Conservation (phyloP, 768 basidiomycete species). For the Lactarius hatsudake region DNA sequence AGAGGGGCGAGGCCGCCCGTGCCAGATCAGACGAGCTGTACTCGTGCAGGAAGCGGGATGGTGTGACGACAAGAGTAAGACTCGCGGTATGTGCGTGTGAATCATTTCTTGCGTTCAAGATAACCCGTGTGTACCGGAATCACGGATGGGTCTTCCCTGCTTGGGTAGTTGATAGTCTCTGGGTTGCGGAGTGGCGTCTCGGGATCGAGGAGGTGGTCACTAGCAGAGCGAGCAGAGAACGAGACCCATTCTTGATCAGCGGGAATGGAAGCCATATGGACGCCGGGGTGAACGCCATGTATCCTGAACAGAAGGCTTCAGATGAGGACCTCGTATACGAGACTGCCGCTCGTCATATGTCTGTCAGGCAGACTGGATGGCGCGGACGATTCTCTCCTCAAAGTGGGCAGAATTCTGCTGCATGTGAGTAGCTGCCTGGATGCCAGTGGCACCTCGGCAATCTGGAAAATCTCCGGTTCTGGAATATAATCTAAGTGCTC, state of each 20-base stretch:
- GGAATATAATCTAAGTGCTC: too few relatives aligned
- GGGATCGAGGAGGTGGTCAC: slow-evolving; percentile 96
- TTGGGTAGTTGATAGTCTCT: slow-evolving; percentile 75
- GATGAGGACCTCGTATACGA: slow-evolving; percentile 46
- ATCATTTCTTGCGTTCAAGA: slow-evolving; percentile 94
- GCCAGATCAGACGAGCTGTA: slow-evolving; percentile 76
- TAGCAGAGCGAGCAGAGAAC: slow-evolving; percentile 84
- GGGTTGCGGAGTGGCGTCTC: slow-evolving; percentile 91
- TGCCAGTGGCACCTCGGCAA: too few relatives aligned
- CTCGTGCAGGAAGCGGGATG: slow-evolving; percentile 96
- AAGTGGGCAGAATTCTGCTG: slow-evolving; percentile 97
- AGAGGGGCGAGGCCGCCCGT: slow-evolving; percentile 58
- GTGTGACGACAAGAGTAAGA: slow-evolving; percentile 89
- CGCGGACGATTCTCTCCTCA: slow-evolving; percentile 92
- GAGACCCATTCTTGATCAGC: slow-evolving; percentile 95
- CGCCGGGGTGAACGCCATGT: slow-evolving; percentile 66
- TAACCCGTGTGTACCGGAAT: slow-evolving; percentile 83
- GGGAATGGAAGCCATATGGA: slow-evolving; percentile 72
- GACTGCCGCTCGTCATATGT: slow-evolving; percentile 94
- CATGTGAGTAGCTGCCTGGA: slow-evolving; percentile 43
- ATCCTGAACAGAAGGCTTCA: slow-evolving; percentile 55
- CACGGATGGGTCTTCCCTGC: slow-evolving; percentile 86
- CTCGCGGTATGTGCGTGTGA: slow-evolving; percentile 83
- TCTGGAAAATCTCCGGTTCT: too few relatives aligned
- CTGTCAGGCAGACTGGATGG: slow-evolving; percentile 94